These are phyloP conservation scores for Saitozyma sp. DNA, from an alignment of 768 basidiomycete species.

Conservation along the genomic window DNA sequence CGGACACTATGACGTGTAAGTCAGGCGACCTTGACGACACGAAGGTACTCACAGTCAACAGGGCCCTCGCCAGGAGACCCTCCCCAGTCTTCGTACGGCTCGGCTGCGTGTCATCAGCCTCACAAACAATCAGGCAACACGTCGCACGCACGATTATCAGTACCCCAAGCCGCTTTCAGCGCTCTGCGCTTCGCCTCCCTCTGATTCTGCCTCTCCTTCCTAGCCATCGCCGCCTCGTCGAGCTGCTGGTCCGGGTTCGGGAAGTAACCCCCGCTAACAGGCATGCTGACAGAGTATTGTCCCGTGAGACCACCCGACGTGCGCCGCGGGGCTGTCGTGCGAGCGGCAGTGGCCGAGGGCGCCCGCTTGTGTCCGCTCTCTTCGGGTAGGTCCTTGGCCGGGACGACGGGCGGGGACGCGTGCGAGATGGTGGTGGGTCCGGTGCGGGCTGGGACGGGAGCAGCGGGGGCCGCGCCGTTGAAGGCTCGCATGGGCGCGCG, in stretches of 20 bases:
- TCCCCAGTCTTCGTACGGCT: constrained; percentile 51
- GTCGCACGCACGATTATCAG: constrained; percentile 46
- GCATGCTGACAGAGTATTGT: constrained; percentile 51
- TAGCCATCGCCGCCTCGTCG: constrained; percentile 39
- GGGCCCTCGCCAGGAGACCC: constrained; percentile 35
- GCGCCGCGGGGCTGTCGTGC: constrained; percentile 10
- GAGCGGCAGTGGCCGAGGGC: constrained; percentile 5
- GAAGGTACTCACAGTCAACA: constrained; percentile 34
- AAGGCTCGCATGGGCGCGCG: constrained; percentile 52
- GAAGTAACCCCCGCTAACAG: constrained; percentile 49
- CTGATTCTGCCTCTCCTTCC: constrained; percentile 40
- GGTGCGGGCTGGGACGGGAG: constrained; percentile 20
- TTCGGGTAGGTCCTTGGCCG: constrained; percentile 16
- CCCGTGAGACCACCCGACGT: constrained; percentile 47
- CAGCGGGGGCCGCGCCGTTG: constrained; percentile 10
- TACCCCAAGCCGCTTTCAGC: constrained; percentile 52
- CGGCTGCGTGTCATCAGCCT: constrained; percentile 32
- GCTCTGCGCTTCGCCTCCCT: constrained; percentile 49
- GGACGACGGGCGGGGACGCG: constrained; percentile 25
- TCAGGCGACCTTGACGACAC: not conserved
- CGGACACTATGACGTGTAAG: constrained; percentile 17
- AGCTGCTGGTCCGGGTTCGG: constrained; percentile 23
- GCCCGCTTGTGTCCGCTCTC: constrained; percentile 2
- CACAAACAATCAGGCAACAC: not conserved
- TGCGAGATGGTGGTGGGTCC: constrained; percentile 31